Conservation (phyloP, 2,329 filamentous ascomycete genomes). For the Lasiodiplodia hormozganensis region DNA sequence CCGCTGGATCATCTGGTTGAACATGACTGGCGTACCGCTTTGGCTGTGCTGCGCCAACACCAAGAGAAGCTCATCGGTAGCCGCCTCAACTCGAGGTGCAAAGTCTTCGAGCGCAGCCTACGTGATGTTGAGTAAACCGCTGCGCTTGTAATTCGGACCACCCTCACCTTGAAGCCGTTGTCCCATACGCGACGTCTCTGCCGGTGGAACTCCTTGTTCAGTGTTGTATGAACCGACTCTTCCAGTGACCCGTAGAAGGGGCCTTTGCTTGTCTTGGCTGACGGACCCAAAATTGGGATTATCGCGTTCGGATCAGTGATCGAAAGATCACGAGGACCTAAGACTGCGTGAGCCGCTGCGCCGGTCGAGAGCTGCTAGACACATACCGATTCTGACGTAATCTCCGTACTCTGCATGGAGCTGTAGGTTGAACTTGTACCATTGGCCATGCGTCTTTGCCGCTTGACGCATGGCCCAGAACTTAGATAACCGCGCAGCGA, state of each 20-base stretch:
- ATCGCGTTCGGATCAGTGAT: conserved; percentile 38
- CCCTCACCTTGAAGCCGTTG: conserved; percentile 30
- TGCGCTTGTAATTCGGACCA: too few species aligned
- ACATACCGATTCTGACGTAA: conserved; percentile 26
- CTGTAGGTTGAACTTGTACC: conserved; percentile 1
- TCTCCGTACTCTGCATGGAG: conserved; percentile 28
- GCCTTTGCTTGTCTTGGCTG: conserved; percentile 14
- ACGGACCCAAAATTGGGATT: conserved; percentile 17
- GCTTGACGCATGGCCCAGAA: conserved; percentile 12
- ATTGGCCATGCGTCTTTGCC: background rate
- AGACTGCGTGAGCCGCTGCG: conserved; percentile 2
- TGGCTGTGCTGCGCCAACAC: conserved; percentile 32
- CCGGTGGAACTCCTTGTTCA: conserved; percentile 16
- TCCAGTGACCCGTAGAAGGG: conserved; percentile 23
- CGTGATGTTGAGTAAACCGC: background rate
- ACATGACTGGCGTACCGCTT: conserved; percentile 40
- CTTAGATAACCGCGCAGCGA: conserved; percentile 16
- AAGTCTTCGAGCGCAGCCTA: conserved; percentile 35
- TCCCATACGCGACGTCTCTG: conserved; percentile 20
- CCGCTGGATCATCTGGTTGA: conserved; percentile 47
- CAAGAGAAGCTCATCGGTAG: conserved; percentile 36
- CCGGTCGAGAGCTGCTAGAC: background rate
- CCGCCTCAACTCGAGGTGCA: conserved; percentile 36
- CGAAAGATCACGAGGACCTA: conserved; percentile 37
- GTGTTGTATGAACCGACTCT: conserved; percentile 17